Base-by-base conservation (phyloP, 768 basidiomycete genomes). In the Amanita rubescens region DNA sequence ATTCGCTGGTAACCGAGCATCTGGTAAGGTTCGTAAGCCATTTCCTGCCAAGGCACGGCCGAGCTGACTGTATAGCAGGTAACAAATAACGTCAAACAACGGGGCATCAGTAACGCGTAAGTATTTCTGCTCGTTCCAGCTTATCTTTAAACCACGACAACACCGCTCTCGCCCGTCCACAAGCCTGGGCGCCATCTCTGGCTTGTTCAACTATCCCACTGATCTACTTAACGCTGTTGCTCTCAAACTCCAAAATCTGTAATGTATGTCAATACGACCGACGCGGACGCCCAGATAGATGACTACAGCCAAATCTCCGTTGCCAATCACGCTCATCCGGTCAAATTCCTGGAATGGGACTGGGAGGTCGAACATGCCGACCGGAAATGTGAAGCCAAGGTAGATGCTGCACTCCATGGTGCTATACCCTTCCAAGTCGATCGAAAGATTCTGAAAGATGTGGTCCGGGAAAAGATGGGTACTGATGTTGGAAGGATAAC, bases 281-380 rank as follows among this genome's bases (percentile, higher is more conserved):
- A 45, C 32, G 15, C 39, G 14, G 33, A 53, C 42, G 8, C 17
- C 17, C 32, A 53, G 11, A 35, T 45, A 53, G 25, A 50, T 3
- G 27, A 41, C 6, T 30, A 19, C 22, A 4, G 12, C 20, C 25
- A 51, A 27, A 4, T 35, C 17, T 7, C n/a, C 24, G 12, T 17
- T 17, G 2, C 38, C 37, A 41, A 38, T 19, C 24, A n/a, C 8
- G 81, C 87, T 8, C 87, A 91, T 62, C 70, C 86, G 58, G 8
- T 30, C 24, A 19, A 33, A 15, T 39, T 10, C 19, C 60, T 86
- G 33, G 69, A 75, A 63, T 90, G 87, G 87, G 76, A 81, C 66
- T 85, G 85, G 85, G 76, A 80, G 17, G 60, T 76, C 32, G 88
- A 90, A 65, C 84, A 84, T 51, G 80, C 71, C n/a, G 87, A 90